Conservation (phyloP, 2,329 filamentous ascomycete genomes). For the Leptoxyphium fumago region DNA sequence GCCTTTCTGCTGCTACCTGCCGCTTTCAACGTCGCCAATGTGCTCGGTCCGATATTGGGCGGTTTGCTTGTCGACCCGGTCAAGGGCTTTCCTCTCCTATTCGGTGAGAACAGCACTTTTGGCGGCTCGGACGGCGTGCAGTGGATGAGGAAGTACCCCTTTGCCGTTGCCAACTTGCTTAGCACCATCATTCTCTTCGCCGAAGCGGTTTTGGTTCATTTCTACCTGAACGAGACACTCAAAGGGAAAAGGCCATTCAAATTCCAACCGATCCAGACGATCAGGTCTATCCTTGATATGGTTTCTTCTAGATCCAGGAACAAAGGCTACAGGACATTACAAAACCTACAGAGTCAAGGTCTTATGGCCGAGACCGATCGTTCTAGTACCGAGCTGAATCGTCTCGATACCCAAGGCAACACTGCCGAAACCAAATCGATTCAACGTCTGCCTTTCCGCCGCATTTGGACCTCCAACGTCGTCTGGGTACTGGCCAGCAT, state of each 20-base stretch:
- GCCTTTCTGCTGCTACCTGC: conserved; percentile 26
- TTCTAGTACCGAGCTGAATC: conserved; percentile 17
- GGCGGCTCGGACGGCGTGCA: conserved; percentile 38
- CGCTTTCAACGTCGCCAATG: conserved; percentile 28
- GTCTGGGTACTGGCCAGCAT: conserved; percentile 46
- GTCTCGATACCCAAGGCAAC: conserved; percentile 21
- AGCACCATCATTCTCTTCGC: conserved; percentile 41
- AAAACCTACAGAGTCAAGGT: conserved; percentile 15
- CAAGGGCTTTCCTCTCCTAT: conserved; percentile 39
- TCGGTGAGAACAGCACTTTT: conserved; percentile 41
- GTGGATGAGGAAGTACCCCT: conserved; percentile 49
- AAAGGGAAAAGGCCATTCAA: conserved; percentile 15
- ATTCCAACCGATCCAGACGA: conserved; percentile 12
- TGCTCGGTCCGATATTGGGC: conserved; percentile 37
- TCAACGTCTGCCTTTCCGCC: conserved; percentile 30
- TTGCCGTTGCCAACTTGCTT: conserved; percentile 47
- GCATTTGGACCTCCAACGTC: conserved; percentile 41
- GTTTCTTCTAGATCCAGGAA: conserved; percentile 7
- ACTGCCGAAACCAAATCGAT: conserved; percentile 22
- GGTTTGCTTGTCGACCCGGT: conserved; percentile 49
- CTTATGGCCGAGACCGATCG: conserved; percentile 16
- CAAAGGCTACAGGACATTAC: conserved; percentile 15
- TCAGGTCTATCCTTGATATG: conserved; percentile 6
- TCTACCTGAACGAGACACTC: conserved; percentile 44
- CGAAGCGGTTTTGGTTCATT: conserved; percentile 39